Conservation (phyloP, 2,329 filamentous ascomycete genomes). For the Periglandula ipomoeae region DNA sequence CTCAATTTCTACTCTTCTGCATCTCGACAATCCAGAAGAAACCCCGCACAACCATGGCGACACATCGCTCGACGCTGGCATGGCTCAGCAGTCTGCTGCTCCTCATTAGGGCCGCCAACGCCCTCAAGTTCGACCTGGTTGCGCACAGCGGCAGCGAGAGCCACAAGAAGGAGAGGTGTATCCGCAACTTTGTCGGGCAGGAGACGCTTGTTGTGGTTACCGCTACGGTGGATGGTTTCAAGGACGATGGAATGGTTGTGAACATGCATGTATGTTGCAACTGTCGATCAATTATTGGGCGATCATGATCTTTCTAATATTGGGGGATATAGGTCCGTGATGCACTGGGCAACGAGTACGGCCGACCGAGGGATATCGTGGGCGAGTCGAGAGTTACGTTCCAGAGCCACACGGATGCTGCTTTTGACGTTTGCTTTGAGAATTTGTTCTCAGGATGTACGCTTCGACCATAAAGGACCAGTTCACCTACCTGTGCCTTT, state of each 20-base stretch:
- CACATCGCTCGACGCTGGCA: slow-evolving; percentile 44
- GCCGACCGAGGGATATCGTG: slow-evolving; percentile 77
- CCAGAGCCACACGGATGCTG: slow-evolving; percentile 81
- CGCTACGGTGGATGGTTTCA: slow-evolving; percentile 72
- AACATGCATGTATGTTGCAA: slow-evolving; percentile 73
- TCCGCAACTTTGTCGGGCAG: slow-evolving; percentile 88
- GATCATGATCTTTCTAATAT: not conserved
- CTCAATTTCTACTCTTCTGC: not conserved
- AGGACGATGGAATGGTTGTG: slow-evolving; percentile 84
- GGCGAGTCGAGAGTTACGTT: slow-evolving; percentile 92
- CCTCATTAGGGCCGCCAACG: slow-evolving; percentile 45
- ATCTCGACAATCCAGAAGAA: not conserved
- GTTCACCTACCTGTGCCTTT: too few species aligned
- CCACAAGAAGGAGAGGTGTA: slow-evolving; percentile 73
- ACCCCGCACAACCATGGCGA: slow-evolving; percentile 32
- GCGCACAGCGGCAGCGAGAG: slow-evolving; percentile 44
- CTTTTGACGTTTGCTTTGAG: slow-evolving; percentile 95
- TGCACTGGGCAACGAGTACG: slow-evolving; percentile 92
- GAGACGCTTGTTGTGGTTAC: slow-evolving; percentile 95
- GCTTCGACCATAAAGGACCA: too few species aligned
- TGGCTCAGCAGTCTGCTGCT: slow-evolving; percentile 50
- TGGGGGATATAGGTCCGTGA: slow-evolving; percentile 71
- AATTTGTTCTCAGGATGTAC: slow-evolving; percentile 66
- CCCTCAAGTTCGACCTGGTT: slow-evolving; percentile 88
- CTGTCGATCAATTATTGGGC: not conserved